A percentile compares a stretch with the other conserved stretches of the same genome.
These are phyloP conservation scores for Bolboschoenus planiculmis DNA, from an alignment of 176 grass and related monocot species.

Conservation along the genomic window DNA sequence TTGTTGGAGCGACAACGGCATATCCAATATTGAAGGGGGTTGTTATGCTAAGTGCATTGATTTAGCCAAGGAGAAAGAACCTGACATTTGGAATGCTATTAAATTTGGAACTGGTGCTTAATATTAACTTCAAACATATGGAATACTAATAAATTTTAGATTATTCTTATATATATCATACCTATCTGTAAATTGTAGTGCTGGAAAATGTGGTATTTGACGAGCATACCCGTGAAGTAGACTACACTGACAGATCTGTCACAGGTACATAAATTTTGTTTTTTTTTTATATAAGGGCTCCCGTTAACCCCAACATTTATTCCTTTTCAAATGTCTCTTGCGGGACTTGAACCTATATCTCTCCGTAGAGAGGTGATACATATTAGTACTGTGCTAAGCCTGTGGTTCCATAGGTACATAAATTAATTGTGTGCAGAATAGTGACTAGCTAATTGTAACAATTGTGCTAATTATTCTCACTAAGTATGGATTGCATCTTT, in stretches of 20 bases:
- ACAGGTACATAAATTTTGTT: too few relatives aligned
- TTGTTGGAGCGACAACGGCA: constrained; percentile 74
- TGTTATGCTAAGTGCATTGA: constrained; percentile 89
- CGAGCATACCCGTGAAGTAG: constrained; percentile 71
- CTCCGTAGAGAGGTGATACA: too few relatives aligned
- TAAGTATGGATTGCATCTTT: neutral
- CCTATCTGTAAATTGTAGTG: constrained; percentile 22
- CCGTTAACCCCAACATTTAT: too few relatives aligned
- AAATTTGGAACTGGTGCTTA: constrained; percentile 78
- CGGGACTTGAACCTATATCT: too few relatives aligned
- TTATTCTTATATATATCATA: neutral
- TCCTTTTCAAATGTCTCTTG: too few relatives aligned
- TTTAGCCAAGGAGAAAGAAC: constrained; percentile 63
- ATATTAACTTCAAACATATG: neutral
- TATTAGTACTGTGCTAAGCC: too few relatives aligned
- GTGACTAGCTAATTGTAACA: neutral
- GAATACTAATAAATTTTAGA: too few relatives aligned
- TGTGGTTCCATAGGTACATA: too few relatives aligned
- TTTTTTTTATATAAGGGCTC: too few relatives aligned
- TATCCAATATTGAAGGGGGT: constrained; percentile 90
- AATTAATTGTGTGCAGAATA: neutral
- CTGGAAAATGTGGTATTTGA: constrained; percentile 88
- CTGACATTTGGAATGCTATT: constrained; percentile 92
- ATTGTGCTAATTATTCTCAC: neutral
- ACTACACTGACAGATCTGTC: constrained; percentile 74